phyloP scores from a whole-genome alignment of 345 rosid species.

The Cochlearia excelsa region DNA sequence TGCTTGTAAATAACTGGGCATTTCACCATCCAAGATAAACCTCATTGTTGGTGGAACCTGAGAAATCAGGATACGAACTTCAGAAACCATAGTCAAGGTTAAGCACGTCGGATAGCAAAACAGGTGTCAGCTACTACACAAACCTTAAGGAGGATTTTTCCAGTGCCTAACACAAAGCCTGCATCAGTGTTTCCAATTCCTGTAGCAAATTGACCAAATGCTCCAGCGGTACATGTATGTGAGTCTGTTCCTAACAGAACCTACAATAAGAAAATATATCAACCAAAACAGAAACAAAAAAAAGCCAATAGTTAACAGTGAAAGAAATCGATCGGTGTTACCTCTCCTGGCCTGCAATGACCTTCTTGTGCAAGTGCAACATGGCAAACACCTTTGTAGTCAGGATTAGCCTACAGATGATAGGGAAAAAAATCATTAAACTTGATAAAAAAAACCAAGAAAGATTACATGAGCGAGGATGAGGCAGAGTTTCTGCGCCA shows the following conservation, averaged over 20 bases:
- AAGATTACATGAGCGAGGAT: neutral
- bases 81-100: neutral
- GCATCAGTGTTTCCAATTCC: slow-evolving; percentile 99
- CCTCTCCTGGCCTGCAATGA: slow-evolving; percentile 99
- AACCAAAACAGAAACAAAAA: neutral
- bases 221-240: slow-evolving; percentile 97
- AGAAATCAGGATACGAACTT: slow-evolving; percentile 13
- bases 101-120: neutral
- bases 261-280: slow-evolving; percentile 39
- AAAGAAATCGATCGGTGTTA: slow-evolving; percentile 17
- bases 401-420: slow-evolving; percentile 76
- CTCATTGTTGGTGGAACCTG: slow-evolving; percentile 96
- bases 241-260: slow-evolving; percentile 94
- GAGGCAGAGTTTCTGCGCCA: neutral
- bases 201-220: slow-evolving; percentile 97
- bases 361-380: slow-evolving; percentile 99
- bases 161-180: slow-evolving; percentile 89
- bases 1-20: slow-evolving; percentile 84
- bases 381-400: slow-evolving; percentile 98
- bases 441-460: too few species aligned
- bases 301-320: slow-evolving; percentile 1
- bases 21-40: slow-evolving; percentile 96
- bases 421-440: neutral
- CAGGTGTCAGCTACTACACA: neutral
- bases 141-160: slow-evolving; percentile 94